Evolutionary conservation across 805 yeast genomes (phyloP), one percentile per base, ranked within the genome.

Genomic region (Phaffomyces thermotolerans): DNA sequence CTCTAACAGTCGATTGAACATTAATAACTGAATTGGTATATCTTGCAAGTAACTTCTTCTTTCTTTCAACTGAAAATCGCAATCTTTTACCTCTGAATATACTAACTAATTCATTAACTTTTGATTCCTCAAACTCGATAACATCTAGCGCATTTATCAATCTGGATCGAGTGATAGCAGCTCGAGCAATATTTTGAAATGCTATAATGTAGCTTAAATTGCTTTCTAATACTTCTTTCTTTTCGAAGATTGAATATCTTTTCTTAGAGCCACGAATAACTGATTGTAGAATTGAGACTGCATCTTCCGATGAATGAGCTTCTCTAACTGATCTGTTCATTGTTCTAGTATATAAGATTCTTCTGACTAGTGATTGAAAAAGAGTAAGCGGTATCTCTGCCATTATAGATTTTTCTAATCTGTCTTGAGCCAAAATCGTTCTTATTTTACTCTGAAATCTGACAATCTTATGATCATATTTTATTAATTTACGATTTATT

Each of bases 1-100:
- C 95, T 50, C 89, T 71, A 43, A 81, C 65, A 6, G 64, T 51
- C 1, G 85, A 71, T 60, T 86, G 93, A 3, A 84, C 48, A 2
- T 59, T 56, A 2, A 70, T 54, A 2, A 79, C 54, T 3, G 52
- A 48, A 2, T 17, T 1, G 3, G 40, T 31, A 15, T 45, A 33
- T n/a, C 14, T 37, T 9, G 14, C 14, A 25, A 30, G 51, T 30
- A 4, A 29, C 23, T 18, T 18, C 15, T 24, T 47, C 37, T 36
- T 36, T 7, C 3, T 14, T 17, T 1, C 44, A 12, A 14, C 63
- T 46, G 5, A 52, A 45, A 52, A 52, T 50, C 78, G 66, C 1
- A 63, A 40, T 1, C 46, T 46, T 8, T 52, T 56, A 8, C 74
- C 77, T 43, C 71, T 63, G 9, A 67, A 54, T 4, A 66, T 42